Conservation (phyloP, 768 basidiomycete genomes). For the Phaeolepiota aurea region DNA sequence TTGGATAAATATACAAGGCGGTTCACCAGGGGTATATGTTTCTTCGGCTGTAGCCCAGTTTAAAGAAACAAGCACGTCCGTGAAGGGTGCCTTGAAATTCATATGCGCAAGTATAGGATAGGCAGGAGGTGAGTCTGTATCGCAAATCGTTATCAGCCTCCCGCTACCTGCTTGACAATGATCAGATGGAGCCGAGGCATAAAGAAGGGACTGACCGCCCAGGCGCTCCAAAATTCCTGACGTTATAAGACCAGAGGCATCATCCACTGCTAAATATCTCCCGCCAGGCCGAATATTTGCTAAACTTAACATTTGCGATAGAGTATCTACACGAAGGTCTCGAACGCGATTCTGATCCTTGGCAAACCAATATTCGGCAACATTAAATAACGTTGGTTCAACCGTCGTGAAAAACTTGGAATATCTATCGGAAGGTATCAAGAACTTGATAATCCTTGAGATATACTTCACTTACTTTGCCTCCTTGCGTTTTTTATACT, state of each 20-base stretch:
- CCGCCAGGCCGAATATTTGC: constrained; percentile 82
- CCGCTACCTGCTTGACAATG: constrained; percentile 52
- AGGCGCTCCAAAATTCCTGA: constrained; percentile 80
- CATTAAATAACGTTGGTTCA: constrained; percentile 80
- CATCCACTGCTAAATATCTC: constrained; percentile 85
- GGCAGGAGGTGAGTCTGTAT: constrained; percentile 88
- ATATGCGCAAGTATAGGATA: constrained; percentile 77
- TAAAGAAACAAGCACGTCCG: constrained; percentile 52
- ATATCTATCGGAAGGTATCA: constrained; percentile 58
- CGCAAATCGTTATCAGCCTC: constrained; percentile 74
- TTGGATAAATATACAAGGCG: too few relatives aligned
- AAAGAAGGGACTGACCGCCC: constrained; percentile 49
- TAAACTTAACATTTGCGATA: constrained; percentile 82
- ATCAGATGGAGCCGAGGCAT: constrained; percentile 4
- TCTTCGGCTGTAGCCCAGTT: constrained; percentile 91
- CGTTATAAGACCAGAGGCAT: constrained; percentile 83
- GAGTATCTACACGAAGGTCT: constrained; percentile 77
- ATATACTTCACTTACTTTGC: constrained; percentile 67
- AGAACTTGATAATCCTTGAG: too few relatives aligned
- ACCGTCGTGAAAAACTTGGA: constrained; percentile 82
- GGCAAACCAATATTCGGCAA: constrained; percentile 82
- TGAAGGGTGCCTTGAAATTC: constrained; percentile 68
- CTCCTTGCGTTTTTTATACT: constrained; percentile 94
- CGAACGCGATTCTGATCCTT: constrained; percentile 79
- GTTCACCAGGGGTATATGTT: constrained; percentile 59